Evolutionary conservation across 2,329 filamentous ascomycete genomes (phyloP).

Genomic region (Blastomyces silverae): DNA sequence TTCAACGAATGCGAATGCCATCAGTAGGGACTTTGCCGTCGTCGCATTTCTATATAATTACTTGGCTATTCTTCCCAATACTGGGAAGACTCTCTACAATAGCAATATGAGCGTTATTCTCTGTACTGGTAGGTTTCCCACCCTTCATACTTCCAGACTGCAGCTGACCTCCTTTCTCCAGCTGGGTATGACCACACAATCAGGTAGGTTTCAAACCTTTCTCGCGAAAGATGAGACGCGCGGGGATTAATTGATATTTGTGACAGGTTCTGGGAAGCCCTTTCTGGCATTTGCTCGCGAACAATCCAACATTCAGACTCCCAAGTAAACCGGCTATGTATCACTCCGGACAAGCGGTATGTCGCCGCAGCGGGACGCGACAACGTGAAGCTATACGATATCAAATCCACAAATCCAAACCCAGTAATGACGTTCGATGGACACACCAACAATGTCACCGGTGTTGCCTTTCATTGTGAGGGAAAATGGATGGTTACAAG

Average conservation of each 20-base stretch:
- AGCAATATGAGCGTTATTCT: constrained; percentile 58
- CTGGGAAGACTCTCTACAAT: background rate
- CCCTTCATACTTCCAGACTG: constrained; percentile 18
- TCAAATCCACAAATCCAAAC: constrained; percentile 95
- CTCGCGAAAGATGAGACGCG: background rate
- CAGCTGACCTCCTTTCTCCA: constrained; percentile 28
- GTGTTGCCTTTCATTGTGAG: constrained; percentile 95
- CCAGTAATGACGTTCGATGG: constrained; percentile 91
- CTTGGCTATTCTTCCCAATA: background rate
- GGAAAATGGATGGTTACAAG: constrained; percentile 99
- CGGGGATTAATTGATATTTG: constrained; percentile 10
- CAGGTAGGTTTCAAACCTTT: constrained; percentile 45
- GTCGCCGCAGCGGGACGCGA: constrained; percentile 75
- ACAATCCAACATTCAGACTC: constrained; percentile 98
- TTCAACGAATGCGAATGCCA: background rate
- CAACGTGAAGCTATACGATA: constrained; percentile 95
- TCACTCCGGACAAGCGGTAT: constrained; percentile 95
- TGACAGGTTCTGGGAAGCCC: constrained; percentile 88
- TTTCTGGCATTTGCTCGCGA: constrained; percentile 94
- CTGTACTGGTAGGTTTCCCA: constrained; percentile 51
- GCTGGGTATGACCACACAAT: constrained; percentile 72
- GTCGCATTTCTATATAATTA: background rate
- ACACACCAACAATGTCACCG: constrained; percentile 91
- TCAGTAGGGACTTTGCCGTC: background rate
- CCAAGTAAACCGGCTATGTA: constrained; percentile 96